Base-by-base conservation (phyloP, 1,139 yeast species). In the Pneumocystis oryctolagi region DNA sequence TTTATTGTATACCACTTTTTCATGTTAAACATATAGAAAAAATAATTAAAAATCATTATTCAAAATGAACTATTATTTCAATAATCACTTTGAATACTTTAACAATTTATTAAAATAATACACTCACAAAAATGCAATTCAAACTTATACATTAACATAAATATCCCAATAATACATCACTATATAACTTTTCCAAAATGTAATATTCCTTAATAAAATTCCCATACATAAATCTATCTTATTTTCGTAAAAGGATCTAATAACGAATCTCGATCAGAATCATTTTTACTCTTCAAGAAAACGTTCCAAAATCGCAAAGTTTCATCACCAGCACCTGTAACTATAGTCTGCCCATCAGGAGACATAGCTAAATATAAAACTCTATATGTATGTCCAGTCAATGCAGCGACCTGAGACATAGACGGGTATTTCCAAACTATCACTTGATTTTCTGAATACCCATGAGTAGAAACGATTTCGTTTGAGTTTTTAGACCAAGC, bases 251-350 rank as follows among this genome's bases (percentile, higher is more conserved):
- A 63, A 8, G 60, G 65, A 57, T 65, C 67, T 34, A 65, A 58
- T 25, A 65, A 39, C 3, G 67, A 65, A 18, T 61, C 59, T 18
- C 64, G 57, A 64, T 63, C 60, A 63, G 66, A 25, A 47, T 47
- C 55, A 6, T 64, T 65, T 39, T 65, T 58, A 30, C 63, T 62
- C 56, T 63, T 63, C 25, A 66, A 67, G 64, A 68, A 69, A n/a
- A 68, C 68, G 40, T 65, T 68, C 71, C 71, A 69, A 64, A 70
- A 69, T 58, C 70, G 75, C 65, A 92, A 76, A 0, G 98, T 92
- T 73, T 94, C 98, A 74, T 92, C 99, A 1, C 98, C 98, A 0
- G 98, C 97, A 0, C 98, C 99, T 0, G 98, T 90, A 2, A 92
- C 98, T n/a, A 92, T 86, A 0, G 97, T 89, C 67, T 88, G 90